Evolutionary conservation across 2,329 filamentous ascomycete species (phyloP), one percentile per base, ranked within the genome.

Genomic region (Xylariaceae sp.): DNA sequence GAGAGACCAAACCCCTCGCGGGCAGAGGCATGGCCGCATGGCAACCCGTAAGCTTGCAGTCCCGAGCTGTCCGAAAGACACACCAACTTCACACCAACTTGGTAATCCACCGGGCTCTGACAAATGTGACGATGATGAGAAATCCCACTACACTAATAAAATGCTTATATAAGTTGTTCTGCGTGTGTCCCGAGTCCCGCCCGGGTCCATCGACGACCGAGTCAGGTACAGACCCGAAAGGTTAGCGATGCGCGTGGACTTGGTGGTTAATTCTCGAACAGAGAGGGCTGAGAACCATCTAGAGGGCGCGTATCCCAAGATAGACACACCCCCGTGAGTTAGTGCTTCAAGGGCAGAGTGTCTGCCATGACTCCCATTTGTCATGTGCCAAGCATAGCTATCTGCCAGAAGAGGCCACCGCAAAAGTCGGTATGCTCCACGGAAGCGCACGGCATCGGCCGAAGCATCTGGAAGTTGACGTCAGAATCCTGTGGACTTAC

Each of bases 71-170:
- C 58, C 56, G 58, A 55, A 46, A 8, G 29, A 34, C 19, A 26
- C 30, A 22, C 39, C 26, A 48, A 47, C 51, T 49, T 54, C 19
- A 26, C 30, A 22, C 39, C 26, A 48, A 47, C 51, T 49, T 54
- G 49, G 34, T 48, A 51, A 56, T 56, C 51, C 36, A 53, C 49
- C 46, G 40, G 56, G 46, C 37, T 51, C 47, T 51, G 48, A 54
- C 51, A 54, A 49, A 55, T 48, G 51, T n/a, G n/a, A n/a, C 40
- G 44, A 56, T 50, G 56, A 58, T 61, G 56, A 59, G 49, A 53
- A 61, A 59, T 61, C 58, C 55, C 22, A 50, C 42, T n/a, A n/a
- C n/a, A n/a, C 40, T 43, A 55, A 51, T 21, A 60, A 8, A 26
- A 4, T 26, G 26, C 26, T 26, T 26, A 26, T 26, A 26, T 26